phyloP scores from a whole-genome alignment of 345 rosid genomes.

The Moricandia arvensis region DNA sequence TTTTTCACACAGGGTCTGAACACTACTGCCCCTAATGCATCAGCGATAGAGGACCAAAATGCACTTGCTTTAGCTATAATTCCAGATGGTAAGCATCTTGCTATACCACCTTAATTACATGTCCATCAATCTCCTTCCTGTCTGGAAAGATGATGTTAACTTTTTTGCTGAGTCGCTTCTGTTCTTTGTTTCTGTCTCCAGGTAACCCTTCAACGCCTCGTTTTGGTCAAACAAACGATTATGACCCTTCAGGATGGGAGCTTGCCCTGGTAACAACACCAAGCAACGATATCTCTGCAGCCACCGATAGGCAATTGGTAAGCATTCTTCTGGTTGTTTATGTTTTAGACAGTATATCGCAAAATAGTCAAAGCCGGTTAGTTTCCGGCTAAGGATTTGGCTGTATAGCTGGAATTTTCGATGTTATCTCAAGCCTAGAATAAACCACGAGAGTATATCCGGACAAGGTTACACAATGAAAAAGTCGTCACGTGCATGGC shows the following conservation, averaged over 20 bases:
- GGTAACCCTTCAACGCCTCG: conserved; percentile 45
- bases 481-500: not conserved
- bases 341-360: not conserved
- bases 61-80: conserved; percentile 93
- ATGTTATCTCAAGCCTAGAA: not conserved
- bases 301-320: conserved; percentile 89
- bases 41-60: conserved; percentile 80
- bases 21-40: conserved; percentile 53
- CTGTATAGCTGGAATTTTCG: not conserved
- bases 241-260: conserved; percentile 96
- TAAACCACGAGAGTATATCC: not conserved
- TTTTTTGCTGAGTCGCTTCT: not conserved
- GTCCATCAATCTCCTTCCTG: not conserved
- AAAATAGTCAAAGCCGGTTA: not conserved
- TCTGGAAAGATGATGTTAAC: not conserved
- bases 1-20: conserved; percentile 62
- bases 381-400: not conserved
- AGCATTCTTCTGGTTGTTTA: conserved; percentile 10
- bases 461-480: not conserved
- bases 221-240: conserved; percentile 57
- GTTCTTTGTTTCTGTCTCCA: not conserved
- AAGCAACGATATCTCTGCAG: conserved; percentile 67
- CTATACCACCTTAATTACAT: not conserved
- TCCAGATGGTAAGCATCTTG: conserved; percentile 54
- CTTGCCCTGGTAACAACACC: conserved; percentile 88